Conservation (phyloP, 2,329 filamentous ascomycete species). For the Didymella arachidicola region DNA sequence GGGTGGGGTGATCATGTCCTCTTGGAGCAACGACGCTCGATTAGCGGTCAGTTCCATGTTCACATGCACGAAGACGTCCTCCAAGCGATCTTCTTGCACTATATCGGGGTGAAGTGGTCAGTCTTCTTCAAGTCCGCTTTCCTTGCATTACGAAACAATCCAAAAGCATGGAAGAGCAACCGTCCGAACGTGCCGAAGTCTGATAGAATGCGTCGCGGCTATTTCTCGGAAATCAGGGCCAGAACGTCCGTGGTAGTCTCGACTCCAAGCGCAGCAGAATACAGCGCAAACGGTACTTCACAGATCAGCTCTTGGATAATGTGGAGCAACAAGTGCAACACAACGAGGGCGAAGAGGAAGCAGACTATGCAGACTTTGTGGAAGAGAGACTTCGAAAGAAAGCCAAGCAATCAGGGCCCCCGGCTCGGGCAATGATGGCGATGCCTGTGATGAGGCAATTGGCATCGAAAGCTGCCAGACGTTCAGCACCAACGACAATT, state of each 20-base stretch:
- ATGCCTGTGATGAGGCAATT: not conserved
- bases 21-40: constrained; percentile 40
- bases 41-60: constrained; percentile 40
- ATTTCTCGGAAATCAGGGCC: constrained; percentile 32
- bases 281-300: constrained; percentile 36
- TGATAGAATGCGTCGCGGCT: constrained; percentile 34
- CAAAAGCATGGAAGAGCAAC: constrained; percentile 33
- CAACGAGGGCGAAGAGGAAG: constrained; percentile 45
- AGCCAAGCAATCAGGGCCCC: not conserved
- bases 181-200: constrained; percentile 25
- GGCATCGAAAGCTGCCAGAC: not conserved
- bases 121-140: constrained; percentile 43
- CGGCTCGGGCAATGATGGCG: not conserved
- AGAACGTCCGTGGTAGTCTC: constrained; percentile 16
- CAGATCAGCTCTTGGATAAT: constrained; percentile 37
- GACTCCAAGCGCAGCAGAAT: constrained; percentile 30
- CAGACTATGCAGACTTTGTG: constrained; percentile 23
- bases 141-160: constrained; percentile 24
- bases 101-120: constrained; percentile 45
- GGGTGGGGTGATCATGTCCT: constrained; percentile 41
- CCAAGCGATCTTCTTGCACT: constrained; percentile 46
- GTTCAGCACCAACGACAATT: not conserved
- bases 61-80: constrained; percentile 45
- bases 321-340: constrained; percentile 33
- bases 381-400: not conserved